These are phyloP conservation scores for Ceratobasidium sp. DNA, from an alignment of 1,284 basidiomycete genomes.

Conservation along the genomic window DNA sequence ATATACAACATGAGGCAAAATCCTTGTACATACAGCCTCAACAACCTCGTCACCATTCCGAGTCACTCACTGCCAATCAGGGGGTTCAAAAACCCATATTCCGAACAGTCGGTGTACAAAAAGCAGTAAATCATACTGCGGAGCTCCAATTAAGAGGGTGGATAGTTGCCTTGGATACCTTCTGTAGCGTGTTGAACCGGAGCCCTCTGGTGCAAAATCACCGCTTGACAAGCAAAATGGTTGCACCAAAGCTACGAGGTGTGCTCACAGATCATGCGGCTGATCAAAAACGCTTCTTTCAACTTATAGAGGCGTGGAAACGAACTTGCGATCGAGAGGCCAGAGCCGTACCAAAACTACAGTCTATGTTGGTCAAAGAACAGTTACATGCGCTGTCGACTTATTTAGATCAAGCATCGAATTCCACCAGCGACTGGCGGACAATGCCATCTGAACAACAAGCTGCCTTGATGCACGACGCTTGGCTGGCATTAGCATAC, in stretches of 20 bases:
- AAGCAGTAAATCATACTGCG: conserved; percentile 9
- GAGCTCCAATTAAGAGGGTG: background rate
- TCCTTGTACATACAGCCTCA: background rate
- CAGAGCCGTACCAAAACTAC: background rate
- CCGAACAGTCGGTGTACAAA: background rate
- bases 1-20: conserved; percentile 9
- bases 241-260: background rate
- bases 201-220: background rate
- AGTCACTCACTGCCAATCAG: background rate
- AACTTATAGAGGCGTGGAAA: conserved; percentile 5
- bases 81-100: background rate
- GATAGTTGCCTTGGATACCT: background rate
- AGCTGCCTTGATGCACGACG: background rate
- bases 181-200: background rate
- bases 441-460: background rate
- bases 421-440: background rate
- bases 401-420: background rate
- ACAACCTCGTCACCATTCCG: background rate
- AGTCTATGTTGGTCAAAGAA: background rate
- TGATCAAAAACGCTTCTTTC: background rate
- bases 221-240: background rate
- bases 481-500: background rate
- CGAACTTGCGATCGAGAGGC: background rate
- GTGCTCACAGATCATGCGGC: conserved; percentile 15
- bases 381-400: background rate